phyloP scores from a whole-genome alignment of 805 yeast genomes.

The Candida xiaguanensis region DNA sequence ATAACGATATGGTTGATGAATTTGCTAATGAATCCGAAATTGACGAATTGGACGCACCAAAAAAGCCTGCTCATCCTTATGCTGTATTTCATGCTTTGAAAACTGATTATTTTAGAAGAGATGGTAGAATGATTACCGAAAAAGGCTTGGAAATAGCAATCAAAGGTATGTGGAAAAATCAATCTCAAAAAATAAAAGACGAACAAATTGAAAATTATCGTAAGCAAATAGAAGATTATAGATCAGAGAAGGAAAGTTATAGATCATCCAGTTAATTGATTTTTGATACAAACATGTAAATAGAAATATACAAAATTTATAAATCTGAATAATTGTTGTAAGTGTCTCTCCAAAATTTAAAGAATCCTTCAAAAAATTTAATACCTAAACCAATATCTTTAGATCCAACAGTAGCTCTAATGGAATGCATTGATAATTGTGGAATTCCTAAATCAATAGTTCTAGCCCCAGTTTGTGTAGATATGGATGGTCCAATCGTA shows the following conservation, averaged over 20 bases:
- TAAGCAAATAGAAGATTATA: background rate
- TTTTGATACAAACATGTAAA: background rate
- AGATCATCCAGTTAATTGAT: background rate
- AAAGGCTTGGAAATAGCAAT: too few species aligned
- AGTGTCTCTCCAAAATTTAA: conserved; percentile 60
- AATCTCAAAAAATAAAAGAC: too few species aligned
- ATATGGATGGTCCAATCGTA: conserved; percentile 75
- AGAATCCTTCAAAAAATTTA: conserved; percentile 69
- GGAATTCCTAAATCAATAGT: conserved; percentile 81
- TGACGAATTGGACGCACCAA: background rate
- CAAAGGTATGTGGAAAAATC: too few species aligned
- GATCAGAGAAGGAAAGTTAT: too few species aligned
- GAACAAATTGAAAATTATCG: background rate
- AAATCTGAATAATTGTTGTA: conserved; percentile 51
- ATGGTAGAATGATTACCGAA: too few species aligned
- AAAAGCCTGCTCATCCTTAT: background rate
- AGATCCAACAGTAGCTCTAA: conserved; percentile 76
- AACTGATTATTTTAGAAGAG: background rate
- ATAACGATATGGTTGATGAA: background rate
- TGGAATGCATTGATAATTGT: conserved; percentile 82
- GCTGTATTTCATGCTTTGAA: background rate
- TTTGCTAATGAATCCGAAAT: background rate
- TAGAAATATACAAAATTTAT: background rate
- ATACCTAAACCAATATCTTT: conserved; percentile 74
- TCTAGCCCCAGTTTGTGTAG: conserved; percentile 65